Conservation (phyloP, 495 filamentous ascomycete species). For the Annulohypoxylon nitens region DNA sequence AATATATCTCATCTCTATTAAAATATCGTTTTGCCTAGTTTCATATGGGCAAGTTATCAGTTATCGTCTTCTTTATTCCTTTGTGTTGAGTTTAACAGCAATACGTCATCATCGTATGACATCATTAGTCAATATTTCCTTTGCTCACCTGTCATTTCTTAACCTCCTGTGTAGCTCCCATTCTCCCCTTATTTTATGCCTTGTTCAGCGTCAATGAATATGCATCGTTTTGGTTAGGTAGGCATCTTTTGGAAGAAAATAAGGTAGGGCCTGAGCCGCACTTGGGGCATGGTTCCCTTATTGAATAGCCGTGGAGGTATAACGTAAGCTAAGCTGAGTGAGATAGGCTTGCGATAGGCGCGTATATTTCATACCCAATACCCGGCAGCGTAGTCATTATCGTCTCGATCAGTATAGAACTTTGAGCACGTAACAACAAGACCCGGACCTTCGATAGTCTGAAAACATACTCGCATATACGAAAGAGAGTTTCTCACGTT, state of each 20-base stretch:
- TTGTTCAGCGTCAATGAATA: constrained; percentile 68
- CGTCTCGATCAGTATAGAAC: constrained; percentile 35
- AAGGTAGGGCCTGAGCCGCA: constrained; percentile 77
- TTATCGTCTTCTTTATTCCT: not conserved
- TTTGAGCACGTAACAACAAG: not conserved
- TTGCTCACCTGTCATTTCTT: too few species aligned
- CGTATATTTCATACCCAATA: not conserved
- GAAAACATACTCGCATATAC: not conserved
- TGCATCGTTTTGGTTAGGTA: too few species aligned
- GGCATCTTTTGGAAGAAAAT: constrained; percentile 47
- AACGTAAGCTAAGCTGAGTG: constrained; percentile 44
- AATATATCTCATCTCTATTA: not conserved
- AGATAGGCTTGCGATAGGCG: constrained; percentile 23
- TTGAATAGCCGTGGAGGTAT: constrained; percentile 64
- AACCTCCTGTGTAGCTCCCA: too few species aligned
- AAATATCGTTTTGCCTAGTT: not conserved
- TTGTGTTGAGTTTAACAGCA: not conserved
- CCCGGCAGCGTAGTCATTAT: not conserved
- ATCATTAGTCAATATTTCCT: not conserved
- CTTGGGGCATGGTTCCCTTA: constrained; percentile 70
- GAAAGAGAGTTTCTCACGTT: not conserved
- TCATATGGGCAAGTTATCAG: not conserved
- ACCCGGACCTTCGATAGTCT: not conserved
- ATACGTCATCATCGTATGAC: not conserved
- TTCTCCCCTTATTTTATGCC: constrained; percentile 43